Base-by-base conservation (phyloP, 2,329 filamentous ascomycete species). In the Penicillium sp. region DNA sequence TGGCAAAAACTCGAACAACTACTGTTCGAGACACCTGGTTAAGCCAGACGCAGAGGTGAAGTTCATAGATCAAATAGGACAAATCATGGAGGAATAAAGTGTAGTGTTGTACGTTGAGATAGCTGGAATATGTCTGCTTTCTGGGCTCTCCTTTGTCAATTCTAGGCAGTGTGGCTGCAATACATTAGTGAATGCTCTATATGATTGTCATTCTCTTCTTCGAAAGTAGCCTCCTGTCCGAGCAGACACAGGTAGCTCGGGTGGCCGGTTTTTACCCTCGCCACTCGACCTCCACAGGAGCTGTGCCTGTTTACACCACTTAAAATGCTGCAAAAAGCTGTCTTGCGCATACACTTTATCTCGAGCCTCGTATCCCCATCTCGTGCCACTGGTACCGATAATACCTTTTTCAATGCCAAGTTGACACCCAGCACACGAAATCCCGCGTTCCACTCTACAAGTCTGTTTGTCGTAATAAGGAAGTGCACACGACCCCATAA, bases 401-500 rank as follows among this genome's bases (percentile, higher is more conserved):
- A 61, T 61, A 54, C 50, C 45, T 41, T 57, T 61, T 52, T 61
- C 52, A 51, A 61, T 53, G 56, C 31, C 49, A 54, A 61, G 56
- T 51, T 58, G 59, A 43, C 56, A 61, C 19, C 59, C 56, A 41
- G 49, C 59, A 56, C 56, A 59, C 37, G 55, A 61, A 27, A 58
- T 42, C 41, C 51, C 59, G 48, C 19, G 48, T 50, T 61, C 59
- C 35, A 56, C 52, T 21, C 23, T 51, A 6, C 55, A 43, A 54
- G 57, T 62, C 43, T 51, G 40, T 35, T 54, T 57, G 6, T 64
- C 53, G 38, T 61, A 61, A 50, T 59, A 60, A 53, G 55, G 62
- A 10, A 64, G 55, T 51, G 62, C 62, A 56, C 52, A 60, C n/a
- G 60, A 56, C 15, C 53, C 62, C 48, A 61, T 59, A 25, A 51